Base-by-base conservation (phyloP, 148 eudicot species). In the Spergularia bocconei region DNA sequence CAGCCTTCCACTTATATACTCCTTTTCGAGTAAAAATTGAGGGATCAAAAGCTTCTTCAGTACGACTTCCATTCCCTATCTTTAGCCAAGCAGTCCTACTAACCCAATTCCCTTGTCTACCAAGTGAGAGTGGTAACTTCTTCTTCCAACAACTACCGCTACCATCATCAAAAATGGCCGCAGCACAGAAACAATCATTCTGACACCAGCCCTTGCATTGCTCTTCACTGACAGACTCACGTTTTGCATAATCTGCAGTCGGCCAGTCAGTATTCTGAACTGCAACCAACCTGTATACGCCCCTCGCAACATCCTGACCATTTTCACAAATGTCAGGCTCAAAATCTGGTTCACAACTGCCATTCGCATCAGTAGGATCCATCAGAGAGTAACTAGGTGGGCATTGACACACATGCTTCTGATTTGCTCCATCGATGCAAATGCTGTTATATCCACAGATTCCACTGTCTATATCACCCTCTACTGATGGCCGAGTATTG, bases 401-500 rank as follows among this genome's bases (percentile, higher is more conserved):
- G 71, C 93, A 90, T 10, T 39, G 11, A 72, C 91, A 87, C 2
- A 3, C 58, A 2, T 86, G 91, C 75, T 84, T 87, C 10, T 59
- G 19, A 69, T 77, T 63, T 1, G 25, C 38, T 51, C 63, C 82
- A 7, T 86, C 65, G 19, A 57, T 70, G 79, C 93, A 90, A 14
- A 86, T 75, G 75, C 79, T 87, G 76, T 90, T 90, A 50, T 61
- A 88, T 64, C 95, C 95, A 67, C 95, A 90, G 52, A 81, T 79
- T 23, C 91, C 90, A 1, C 84, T 78, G 14, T 75, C 89, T 6
- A 38, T 0, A 6, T 0, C 47, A 47, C 68, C 73, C 5, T 1
- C 23, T 20, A 63, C 1, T 36, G 70, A 63, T 23, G 6, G 7
- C 11, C 75, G 54, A 12, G 4, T 13, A 15, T 36, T 0, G 15